Percentiles rank a stretch among this genome's conserved stretches.
These are phyloP conservation scores for Tolypocladium ophioglossoides DNA, from an alignment of 2,329 filamentous ascomycete species.

Conservation along the genomic window DNA sequence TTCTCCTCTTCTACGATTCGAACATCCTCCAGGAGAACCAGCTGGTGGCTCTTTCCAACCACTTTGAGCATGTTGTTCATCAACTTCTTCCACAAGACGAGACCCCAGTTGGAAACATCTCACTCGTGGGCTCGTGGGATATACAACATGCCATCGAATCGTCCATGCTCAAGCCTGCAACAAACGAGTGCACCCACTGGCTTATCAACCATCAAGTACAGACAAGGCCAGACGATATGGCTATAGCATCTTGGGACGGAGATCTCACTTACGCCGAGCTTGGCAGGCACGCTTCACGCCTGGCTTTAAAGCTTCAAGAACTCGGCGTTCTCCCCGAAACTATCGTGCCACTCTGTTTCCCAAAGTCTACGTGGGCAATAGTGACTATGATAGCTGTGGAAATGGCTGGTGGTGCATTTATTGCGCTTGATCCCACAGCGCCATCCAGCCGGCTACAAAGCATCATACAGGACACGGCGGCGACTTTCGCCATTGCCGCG, in stretches of 20 bases:
- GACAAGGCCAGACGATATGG: no score
- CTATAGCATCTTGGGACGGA: constrained; percentile 7
- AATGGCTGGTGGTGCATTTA: constrained; percentile 6
- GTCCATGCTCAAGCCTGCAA: no score
- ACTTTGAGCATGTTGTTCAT: neutral
- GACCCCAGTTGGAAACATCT: no score
- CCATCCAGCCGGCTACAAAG: neutral
- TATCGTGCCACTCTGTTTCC: constrained; percentile 3
- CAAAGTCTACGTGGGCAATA: constrained; percentile 5
- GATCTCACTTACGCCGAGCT: neutral
- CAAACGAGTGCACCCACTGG: no score
- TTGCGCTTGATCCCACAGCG: constrained; percentile 4
- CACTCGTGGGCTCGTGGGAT: no score
- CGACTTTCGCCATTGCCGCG: neutral
- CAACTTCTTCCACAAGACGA: neutral
- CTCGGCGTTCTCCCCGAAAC: neutral
- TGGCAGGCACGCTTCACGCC: neutral
- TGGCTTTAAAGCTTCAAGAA: neutral
- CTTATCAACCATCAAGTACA: no score
- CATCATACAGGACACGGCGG: neutral
- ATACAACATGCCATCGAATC: no score
- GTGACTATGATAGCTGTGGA: constrained; percentile 5
- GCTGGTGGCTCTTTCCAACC: neutral
- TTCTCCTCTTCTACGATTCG: neutral
- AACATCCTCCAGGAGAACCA: neutral